Percentiles rank a stretch among this genome's conserved stretches.
Conservation (phyloP, 371 early-diverging fungal genomes). For the Synchytrium microbalum region DNA sequence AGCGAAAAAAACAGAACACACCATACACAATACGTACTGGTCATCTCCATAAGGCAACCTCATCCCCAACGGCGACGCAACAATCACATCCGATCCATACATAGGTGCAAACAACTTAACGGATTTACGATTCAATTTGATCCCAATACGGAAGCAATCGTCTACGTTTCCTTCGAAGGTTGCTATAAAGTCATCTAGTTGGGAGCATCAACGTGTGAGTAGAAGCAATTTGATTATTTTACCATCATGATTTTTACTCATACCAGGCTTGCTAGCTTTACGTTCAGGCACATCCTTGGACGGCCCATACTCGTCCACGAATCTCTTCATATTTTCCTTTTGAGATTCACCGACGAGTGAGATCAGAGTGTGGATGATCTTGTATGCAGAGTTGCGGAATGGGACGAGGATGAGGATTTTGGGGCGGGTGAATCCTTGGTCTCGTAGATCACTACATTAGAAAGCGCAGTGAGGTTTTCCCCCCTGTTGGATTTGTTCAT, state of each 20-base stretch:
- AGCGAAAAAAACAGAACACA: conserved; percentile 8
- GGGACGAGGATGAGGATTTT: conserved; percentile 85
- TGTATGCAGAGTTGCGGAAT: conserved; percentile 73
- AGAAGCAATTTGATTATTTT: background rate
- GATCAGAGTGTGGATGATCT: conserved; percentile 68
- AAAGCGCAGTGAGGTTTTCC: conserved; percentile 1
- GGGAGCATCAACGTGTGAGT: no score
- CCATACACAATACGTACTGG: conserved; percentile 39
- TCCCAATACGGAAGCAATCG: conserved; percentile 90
- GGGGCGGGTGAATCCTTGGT: conserved; percentile 94
- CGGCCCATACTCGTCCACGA: conserved; percentile 63
- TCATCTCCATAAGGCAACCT: conserved; percentile 75
- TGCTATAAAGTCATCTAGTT: conserved; percentile 58
- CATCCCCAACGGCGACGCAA: conserved; percentile 89
- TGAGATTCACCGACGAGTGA: conserved; percentile 71
- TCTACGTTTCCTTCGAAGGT: conserved; percentile 92
- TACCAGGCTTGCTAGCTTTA: conserved; percentile 61
- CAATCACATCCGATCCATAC: conserved; percentile 82
- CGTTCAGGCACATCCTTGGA: conserved; percentile 15
- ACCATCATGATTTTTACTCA: background rate
- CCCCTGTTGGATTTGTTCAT: background rate
- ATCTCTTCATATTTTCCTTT: conserved; percentile 42
- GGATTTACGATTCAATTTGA: conserved; percentile 77
- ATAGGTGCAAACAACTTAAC: conserved; percentile 81
- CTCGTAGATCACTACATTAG: conserved; percentile 63